Base-by-base conservation (phyloP, 345 rosid genomes). In the Gossypium herbaceum region DNA sequence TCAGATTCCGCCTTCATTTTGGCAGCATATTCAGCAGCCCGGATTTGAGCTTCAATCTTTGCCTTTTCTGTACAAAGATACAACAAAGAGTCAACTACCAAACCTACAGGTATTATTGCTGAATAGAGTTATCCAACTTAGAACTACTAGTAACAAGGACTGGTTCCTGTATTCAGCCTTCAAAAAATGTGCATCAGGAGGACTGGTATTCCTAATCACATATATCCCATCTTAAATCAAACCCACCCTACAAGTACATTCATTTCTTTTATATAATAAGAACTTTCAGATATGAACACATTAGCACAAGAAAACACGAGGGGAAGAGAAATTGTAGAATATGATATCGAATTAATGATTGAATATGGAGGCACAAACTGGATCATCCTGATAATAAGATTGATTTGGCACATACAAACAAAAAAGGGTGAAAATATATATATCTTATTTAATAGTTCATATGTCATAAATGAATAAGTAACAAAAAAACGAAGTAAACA, bases 11-110 rank as follows among this genome's bases (percentile, higher is more conserved):
- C 86, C 79, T 83, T 85, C 80, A 56, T 79, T 69, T 73, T 79
- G 3, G 83, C 59, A 59, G 94, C 92, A 72, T 83, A 83, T 85
- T 82, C 86, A 34, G 94, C 91, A 44, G 90, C 93, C 84, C 72
- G 78, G 15, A 92, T 87, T 76, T 87, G 88, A 2, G 95, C 92
- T 82, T 89, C 97, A 65, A 91, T 90, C 80, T 81, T 85, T 16
- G 88, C 88, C 73, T 81, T 88, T 80, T 94, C 97, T 94, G 90
- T 73, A 81, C 12, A 43, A 2, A 58, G 41, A 27, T 2, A 72
- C 41, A 27, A 66, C 41, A 34, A 34, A 34, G 41, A 5, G 7
- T 11, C 1, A 17, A 17, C 39, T 6, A 12, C 52, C 10, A 66
- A 29, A 34, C 20, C 67, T 62, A n/a, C 3, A 64, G 11, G 27